Evolutionary conservation across 805 yeast species (phyloP).

Genomic region (Brettanomyces custersianus): DNA sequence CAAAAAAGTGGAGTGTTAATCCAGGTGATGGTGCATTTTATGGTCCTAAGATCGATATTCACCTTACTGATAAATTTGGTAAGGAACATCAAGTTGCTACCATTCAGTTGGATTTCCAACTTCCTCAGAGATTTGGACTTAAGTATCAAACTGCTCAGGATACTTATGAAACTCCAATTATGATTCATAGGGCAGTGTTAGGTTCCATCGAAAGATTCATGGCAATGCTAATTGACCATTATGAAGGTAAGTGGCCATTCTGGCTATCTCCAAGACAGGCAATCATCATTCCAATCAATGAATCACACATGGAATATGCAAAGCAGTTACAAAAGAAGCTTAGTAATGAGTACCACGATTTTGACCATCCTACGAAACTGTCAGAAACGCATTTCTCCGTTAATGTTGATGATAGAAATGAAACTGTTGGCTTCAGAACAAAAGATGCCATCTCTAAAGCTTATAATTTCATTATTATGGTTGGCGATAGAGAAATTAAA

Average conservation of each 20-base stretch:
- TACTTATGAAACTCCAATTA: constrained; percentile 63
- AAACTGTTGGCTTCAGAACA: constrained; percentile 72
- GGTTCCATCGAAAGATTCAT: constrained; percentile 91
- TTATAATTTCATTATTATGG: constrained; percentile 69
- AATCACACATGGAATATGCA: constrained; percentile 50
- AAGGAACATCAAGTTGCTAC: constrained; percentile 93
- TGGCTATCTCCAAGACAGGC: constrained; percentile 95
- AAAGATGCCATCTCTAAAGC: constrained; percentile 71
- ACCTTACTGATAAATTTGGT: constrained; percentile 69
- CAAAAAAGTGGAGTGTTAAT: constrained; percentile 53
- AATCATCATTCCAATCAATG: constrained; percentile 69
- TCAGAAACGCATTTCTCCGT: constrained; percentile 56
- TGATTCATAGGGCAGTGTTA: constrained; percentile 92
- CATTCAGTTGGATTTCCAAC: constrained; percentile 88
- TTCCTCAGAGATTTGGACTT: constrained; percentile 77
- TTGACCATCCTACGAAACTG: constrained; percentile 40
- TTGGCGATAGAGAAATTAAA: constrained; percentile 79
- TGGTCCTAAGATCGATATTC: constrained; percentile 92
- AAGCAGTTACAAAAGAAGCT: constrained; percentile 36
- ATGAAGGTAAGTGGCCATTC: constrained; percentile 92
- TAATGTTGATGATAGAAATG: constrained; percentile 67
- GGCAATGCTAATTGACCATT: constrained; percentile 85
- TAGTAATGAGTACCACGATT: constrained; percentile 29
- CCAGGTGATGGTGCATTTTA: constrained; percentile 97
- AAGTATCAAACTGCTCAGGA: constrained; percentile 51